phyloP scores from a whole-genome alignment of 192 early-diverging fungal species.

The Coemansia sp. region DNA sequence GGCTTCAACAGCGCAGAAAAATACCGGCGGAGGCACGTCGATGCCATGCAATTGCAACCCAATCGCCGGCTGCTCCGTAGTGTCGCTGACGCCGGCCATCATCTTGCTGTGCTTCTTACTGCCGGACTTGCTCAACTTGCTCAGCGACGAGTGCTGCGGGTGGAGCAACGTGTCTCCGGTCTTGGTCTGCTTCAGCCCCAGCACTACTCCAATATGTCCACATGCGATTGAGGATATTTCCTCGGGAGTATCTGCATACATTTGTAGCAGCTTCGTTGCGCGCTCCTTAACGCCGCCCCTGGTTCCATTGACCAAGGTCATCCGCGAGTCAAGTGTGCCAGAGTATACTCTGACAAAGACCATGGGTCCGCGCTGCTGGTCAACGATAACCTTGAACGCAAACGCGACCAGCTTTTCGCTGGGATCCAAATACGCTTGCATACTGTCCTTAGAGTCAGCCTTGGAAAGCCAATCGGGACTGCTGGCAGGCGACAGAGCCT shows the following conservation, averaged over 20 bases:
- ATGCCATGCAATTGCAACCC: conserved; percentile 72
- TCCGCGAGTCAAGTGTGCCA: conserved; percentile 70
- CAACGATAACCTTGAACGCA: conserved; percentile 93
- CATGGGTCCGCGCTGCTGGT: conserved; percentile 83
- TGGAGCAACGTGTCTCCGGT: conserved; percentile 86
- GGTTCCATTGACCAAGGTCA: conserved; percentile 70
- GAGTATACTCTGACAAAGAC: conserved; percentile 92
- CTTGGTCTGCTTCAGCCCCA: conserved; percentile 79
- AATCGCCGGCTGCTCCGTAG: conserved; percentile 12
- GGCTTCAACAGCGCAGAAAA: conserved; percentile 78
- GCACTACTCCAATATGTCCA: conserved; percentile 86
- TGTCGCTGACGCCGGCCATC: conserved; percentile 15
- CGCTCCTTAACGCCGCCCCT: conserved; percentile 70
- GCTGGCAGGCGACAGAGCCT: not conserved
- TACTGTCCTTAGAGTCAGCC: not conserved
- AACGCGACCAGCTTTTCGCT: conserved; percentile 75
- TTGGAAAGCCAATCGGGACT: not conserved
- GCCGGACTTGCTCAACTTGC: not conserved
- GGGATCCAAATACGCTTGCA: conserved; percentile 32
- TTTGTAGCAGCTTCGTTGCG: conserved; percentile 80
- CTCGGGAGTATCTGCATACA: conserved; percentile 90
- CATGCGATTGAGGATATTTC: conserved; percentile 71
- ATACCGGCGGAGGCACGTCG: conserved; percentile 83
- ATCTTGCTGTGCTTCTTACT: conserved; percentile 9
- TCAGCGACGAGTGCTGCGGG: conserved; percentile 53